phyloP scores from a whole-genome alignment of 371 early-diverging fungal species.

The Coelomomyces lativittatus region DNA sequence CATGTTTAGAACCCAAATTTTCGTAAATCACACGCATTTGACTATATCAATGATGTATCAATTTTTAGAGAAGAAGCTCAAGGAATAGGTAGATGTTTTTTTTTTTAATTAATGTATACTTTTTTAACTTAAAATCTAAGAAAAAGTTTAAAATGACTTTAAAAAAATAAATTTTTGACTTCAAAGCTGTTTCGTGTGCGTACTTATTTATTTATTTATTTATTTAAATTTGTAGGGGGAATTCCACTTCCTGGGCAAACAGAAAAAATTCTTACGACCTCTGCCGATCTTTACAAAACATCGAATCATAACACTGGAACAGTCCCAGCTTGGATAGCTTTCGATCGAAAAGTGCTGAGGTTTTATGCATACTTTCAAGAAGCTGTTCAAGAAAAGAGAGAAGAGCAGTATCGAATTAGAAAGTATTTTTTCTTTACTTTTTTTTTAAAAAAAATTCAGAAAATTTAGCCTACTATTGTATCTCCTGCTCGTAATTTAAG shows the following conservation, averaged over 20 bases:
- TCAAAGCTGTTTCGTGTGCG: background rate
- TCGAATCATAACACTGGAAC: slow-evolving; percentile 6
- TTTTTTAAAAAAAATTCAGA: too few relatives aligned
- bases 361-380: slow-evolving; percentile 42
- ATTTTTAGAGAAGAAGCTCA: slow-evolving; percentile 16
- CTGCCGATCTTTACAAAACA: slow-evolving; percentile 11
- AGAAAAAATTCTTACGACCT: background rate
- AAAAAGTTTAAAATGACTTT: background rate
- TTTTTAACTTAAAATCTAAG: background rate
- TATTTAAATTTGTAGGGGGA: slow-evolving; percentile 7
- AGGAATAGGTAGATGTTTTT: slow-evolving; percentile 15
- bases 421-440: slow-evolving; percentile 7
- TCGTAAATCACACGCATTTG: slow-evolving; percentile 37
- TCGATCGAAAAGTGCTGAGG: slow-evolving; percentile 35
- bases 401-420: slow-evolving; percentile 32
- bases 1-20: slow-evolving; percentile 4
- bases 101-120: background rate
- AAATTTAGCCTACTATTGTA: too few relatives aligned
- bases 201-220: background rate
- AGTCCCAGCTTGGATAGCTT: slow-evolving; percentile 39
- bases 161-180: background rate
- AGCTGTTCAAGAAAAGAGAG: slow-evolving; percentile 26
- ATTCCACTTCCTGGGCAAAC: slow-evolving; percentile 11
- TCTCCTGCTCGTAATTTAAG: too few relatives aligned
- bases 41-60: slow-evolving; percentile 23